Evolutionary conservation across 495 filamentous ascomycete genomes (phyloP), one percentile per base, ranked within the genome.

Genomic region (Penicillium paradoxum): DNA sequence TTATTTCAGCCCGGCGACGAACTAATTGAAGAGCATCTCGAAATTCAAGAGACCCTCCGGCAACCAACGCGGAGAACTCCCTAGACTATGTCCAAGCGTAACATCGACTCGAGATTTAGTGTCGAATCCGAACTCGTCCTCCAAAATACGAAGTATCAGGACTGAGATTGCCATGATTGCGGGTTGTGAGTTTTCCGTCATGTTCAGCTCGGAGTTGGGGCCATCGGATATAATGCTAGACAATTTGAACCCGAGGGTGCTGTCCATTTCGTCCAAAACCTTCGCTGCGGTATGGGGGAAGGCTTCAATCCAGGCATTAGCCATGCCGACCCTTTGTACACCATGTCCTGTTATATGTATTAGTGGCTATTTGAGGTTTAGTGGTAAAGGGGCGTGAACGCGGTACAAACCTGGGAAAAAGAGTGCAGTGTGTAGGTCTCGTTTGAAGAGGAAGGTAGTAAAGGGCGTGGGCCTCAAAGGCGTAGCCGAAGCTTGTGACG

Each of bases 101-200:
- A 92, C 81, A 65, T 96, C 87, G 2, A 86, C 82, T 17, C 85
- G 71, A 27, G 88, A 81, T 8, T 72, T 66, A 7, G 81, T 79
- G 39, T 83, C 71, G 68, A 97, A 95, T 13, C 79, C 85, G 57
- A 91, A 96, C 41, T 96, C 86, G 30, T 81, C 67, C 68, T 97
- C 89, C 45, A 98, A 79, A 49, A 98, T 86, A 42, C 90, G 85
- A 30, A 97, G 82, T 56, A 97, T 95, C 21, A 96, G 74, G 59
- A 97, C 81, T 21, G 89, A 95, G 5, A 90, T 90, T 13, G 91
- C 88, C 86, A 98, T 92, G 67, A 97, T 93, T 42, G 93, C 92
- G 0, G 93, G 93, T 69, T 98, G 93, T 9, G 93, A 86, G 62
- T 96, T 89, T 52, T 85, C 82, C 11, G 93, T 97, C 43, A 81